Percentiles rank a stretch among this genome's conserved stretches.
Evolutionary conservation across 2,329 filamentous ascomycete species (phyloP).

Genomic region (Botrytis aclada): DNA sequence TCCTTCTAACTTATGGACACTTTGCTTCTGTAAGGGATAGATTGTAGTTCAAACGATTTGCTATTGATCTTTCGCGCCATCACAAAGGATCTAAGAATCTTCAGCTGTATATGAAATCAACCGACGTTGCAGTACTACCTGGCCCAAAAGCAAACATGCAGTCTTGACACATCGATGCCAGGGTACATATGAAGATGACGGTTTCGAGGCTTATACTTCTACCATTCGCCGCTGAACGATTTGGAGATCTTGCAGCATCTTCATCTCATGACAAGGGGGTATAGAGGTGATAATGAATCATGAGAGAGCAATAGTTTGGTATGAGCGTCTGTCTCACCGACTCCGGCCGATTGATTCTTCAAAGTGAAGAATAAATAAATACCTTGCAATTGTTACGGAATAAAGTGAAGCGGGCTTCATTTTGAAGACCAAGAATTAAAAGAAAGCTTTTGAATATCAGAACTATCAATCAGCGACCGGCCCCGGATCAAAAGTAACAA

Average conservation of each 20-base stretch:
- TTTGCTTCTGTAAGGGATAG: background rate
- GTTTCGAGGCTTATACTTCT: background rate
- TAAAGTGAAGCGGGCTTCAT: background rate
- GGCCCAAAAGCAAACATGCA: background rate
- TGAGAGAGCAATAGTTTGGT: background rate
- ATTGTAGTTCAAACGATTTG: background rate
- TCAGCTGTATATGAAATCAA: background rate
- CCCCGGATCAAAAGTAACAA: background rate
- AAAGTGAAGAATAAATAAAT: background rate
- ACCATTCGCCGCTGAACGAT: conserved; percentile 11
- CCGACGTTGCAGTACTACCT: background rate
- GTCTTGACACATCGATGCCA: background rate
- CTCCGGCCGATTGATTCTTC: background rate
- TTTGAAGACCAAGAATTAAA: background rate
- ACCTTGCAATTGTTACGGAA: background rate
- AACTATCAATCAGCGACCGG: background rate
- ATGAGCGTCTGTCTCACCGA: background rate
- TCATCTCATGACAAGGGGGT: background rate
- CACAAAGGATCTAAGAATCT: background rate
- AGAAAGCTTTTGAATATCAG: background rate
- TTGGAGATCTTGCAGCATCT: background rate
- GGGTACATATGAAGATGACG: background rate
- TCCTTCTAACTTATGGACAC: background rate
- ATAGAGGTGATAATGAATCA: background rate
- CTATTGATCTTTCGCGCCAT: background rate